These are phyloP conservation scores for Paecilomyces dactylethromorphus DNA, from an alignment of 2,329 filamentous ascomycete species.

Conservation along the genomic window DNA sequence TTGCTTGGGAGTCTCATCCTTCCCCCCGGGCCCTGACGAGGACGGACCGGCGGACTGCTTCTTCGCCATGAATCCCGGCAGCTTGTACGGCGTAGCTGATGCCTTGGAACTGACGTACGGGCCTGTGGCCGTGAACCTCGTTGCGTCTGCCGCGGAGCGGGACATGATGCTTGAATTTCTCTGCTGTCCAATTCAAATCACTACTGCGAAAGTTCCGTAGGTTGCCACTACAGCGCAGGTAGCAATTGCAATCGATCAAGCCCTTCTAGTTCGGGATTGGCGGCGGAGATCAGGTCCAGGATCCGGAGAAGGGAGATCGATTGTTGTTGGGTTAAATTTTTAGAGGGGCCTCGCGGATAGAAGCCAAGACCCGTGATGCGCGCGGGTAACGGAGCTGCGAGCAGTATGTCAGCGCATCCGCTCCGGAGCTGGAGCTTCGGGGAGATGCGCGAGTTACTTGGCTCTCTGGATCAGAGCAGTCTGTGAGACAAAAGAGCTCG, in stretches of 20 bases:
- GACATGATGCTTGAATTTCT: slow-evolving; percentile 27
- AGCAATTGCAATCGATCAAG: background rate
- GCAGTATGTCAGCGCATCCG: background rate
- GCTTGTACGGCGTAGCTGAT: slow-evolving; percentile 21
- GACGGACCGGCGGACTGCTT: slow-evolving; percentile 7
- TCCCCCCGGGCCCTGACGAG: slow-evolving; percentile 17
- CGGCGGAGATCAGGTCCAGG: background rate
- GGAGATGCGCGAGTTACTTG: background rate
- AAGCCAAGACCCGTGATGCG: slow-evolving; percentile 2
- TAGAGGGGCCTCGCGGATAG: background rate
- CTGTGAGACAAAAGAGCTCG: background rate
- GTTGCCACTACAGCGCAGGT: background rate
- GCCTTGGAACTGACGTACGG: slow-evolving; percentile 41
- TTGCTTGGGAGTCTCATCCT: slow-evolving; percentile 59
- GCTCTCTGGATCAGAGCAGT: background rate
- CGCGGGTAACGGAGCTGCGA: background rate
- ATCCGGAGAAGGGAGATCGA: background rate
- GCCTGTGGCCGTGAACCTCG: slow-evolving; percentile 45
- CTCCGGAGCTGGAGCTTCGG: slow-evolving; percentile 1
- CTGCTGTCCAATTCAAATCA: background rate
- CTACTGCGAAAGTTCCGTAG: background rate
- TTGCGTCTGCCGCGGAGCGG: slow-evolving; percentile 43
- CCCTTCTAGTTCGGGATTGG: background rate
- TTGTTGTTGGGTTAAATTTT: slow-evolving; percentile 1
- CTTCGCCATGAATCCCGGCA: slow-evolving; percentile 20